phyloP scores from a whole-genome alignment of 169 alveolate species.

The Cytauxzoon felis region DNA sequence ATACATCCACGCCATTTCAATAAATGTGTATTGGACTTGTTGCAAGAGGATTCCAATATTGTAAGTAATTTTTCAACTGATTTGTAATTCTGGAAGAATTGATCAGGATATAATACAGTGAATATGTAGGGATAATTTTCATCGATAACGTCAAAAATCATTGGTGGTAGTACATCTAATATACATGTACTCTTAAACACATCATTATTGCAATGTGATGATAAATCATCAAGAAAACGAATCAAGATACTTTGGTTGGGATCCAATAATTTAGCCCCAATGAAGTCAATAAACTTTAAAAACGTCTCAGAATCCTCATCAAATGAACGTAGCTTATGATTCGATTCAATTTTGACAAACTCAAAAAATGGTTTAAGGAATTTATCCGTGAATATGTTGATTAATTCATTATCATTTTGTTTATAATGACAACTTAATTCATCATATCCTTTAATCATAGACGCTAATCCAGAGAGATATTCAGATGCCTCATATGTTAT shows the following conservation, averaged over 20 bases:
- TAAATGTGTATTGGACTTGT: constrained; percentile 9
- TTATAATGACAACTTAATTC: constrained; percentile 6
- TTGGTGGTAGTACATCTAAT: constrained; percentile 33
- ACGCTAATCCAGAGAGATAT: constrained; percentile 37
- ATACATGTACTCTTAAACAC: constrained; percentile 36
- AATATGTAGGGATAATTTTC: constrained; percentile 30
- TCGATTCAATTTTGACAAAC: background rate
- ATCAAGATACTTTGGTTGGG: constrained; percentile 32
- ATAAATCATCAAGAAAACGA: constrained; percentile 37
- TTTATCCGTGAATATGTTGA: background rate
- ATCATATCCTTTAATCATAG: constrained; percentile 35
- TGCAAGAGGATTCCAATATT: constrained; percentile 20
- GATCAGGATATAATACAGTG: constrained; percentile 42
- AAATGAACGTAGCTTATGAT: constrained; percentile 13
- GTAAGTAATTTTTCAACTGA: constrained; percentile 44
- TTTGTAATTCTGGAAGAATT: constrained; percentile 7
- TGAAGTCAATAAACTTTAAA: constrained; percentile 21
- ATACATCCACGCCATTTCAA: constrained; percentile 52
- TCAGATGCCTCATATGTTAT: constrained; percentile 4
- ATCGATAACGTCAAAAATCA: constrained; percentile 17
- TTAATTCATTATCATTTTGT: background rate
- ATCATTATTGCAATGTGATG: constrained; percentile 18
- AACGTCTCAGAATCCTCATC: constrained; percentile 24
- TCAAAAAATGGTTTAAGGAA: constrained; percentile 8
- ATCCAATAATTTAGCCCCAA: constrained; percentile 2